Conservation (phyloP, 495 filamentous ascomycete species). For the Tuber microsphaerosporum region DNA sequence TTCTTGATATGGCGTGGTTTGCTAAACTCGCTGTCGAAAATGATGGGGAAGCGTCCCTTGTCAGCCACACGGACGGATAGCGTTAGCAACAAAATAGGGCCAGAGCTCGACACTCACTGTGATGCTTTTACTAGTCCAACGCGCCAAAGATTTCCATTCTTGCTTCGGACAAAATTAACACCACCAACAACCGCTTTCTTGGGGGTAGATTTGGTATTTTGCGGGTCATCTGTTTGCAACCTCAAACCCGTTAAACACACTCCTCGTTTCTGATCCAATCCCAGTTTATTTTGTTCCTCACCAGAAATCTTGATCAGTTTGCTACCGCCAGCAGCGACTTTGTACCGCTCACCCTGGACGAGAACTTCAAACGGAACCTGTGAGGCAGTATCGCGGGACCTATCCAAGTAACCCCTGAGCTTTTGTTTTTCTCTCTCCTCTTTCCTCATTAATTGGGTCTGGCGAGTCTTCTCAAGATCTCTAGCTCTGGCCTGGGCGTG, state of each 20-base stretch:
- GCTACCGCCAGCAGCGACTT: slow-evolving; percentile 68
- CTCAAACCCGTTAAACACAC: slow-evolving; percentile 29
- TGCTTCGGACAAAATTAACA: slow-evolving; percentile 80
- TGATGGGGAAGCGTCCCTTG: slow-evolving; percentile 4
- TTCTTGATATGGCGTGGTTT: slow-evolving; percentile 53
- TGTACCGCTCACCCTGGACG: slow-evolving; percentile 71
- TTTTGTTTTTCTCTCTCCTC: slow-evolving; percentile 60
- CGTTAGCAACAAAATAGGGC: slow-evolving; percentile 14
- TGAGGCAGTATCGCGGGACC: slow-evolving; percentile 32
- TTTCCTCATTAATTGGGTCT: slow-evolving; percentile 53
- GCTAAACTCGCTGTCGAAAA: slow-evolving; percentile 21
- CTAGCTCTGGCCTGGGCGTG: slow-evolving; percentile 61
- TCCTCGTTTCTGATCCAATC: slow-evolving; percentile 21
- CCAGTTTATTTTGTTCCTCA: slow-evolving; percentile 45
- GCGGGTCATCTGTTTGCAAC: slow-evolving; percentile 51
- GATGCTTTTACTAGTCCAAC: slow-evolving; percentile 60
- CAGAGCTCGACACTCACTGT: slow-evolving; percentile 50
- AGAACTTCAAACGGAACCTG: slow-evolving; percentile 56
- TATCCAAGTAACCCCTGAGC: slow-evolving; percentile 47
- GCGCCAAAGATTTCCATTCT: slow-evolving; percentile 83
- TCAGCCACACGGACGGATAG: slow-evolving; percentile 37
- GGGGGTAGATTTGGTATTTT: slow-evolving; percentile 63
- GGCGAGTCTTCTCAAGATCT: slow-evolving; percentile 65
- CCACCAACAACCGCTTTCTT: slow-evolving; percentile 71
- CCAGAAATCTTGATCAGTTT: slow-evolving; percentile 72